A percentile compares a stretch with the other conserved stretches of the same genome.
These are phyloP conservation scores for Trichoderma lentiforme DNA, from an alignment of 2,329 filamentous ascomycete species.

Conservation along the genomic window DNA sequence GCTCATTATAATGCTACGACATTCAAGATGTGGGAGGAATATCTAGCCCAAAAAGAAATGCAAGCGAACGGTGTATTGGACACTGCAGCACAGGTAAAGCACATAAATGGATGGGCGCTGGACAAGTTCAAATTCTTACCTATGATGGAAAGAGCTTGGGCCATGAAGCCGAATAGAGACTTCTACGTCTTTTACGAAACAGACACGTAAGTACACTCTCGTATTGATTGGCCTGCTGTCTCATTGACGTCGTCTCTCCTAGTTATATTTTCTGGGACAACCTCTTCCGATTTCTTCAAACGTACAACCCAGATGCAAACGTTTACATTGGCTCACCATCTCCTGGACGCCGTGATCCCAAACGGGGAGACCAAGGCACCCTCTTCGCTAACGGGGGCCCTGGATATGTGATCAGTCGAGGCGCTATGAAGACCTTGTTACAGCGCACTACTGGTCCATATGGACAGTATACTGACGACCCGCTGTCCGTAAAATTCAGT, in stretches of 20 bases:
- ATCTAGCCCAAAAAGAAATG: constrained; percentile 40
- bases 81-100: constrained; percentile 29
- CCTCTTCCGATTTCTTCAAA: constrained; percentile 48
- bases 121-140: constrained; percentile 58
- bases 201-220: constrained; percentile 43
- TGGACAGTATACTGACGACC: neutral
- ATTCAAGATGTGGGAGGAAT: constrained; percentile 24
- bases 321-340: constrained; percentile 50
- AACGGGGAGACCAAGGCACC: constrained; percentile 30
- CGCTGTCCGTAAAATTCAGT: constrained; percentile 6
- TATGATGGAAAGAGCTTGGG: constrained; percentile 50
- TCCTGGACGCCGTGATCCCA: constrained; percentile 34
- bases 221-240: neutral
- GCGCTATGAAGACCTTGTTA: constrained; percentile 42
- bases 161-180: constrained; percentile 42
- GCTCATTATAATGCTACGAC: constrained; percentile 31
- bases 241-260: neutral
- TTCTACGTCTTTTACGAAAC: constrained; percentile 58
- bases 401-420: constrained; percentile 45
- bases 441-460: constrained; percentile 23
- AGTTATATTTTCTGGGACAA: constrained; percentile 33
- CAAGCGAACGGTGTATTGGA: constrained; percentile 33
- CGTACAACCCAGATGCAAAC: constrained; percentile 42
- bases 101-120: constrained; percentile 46
- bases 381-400: constrained; percentile 50